Percentiles rank a stretch among this genome's conserved stretches.
Conservation (phyloP, 192 early-diverging fungal genomes). For the Chytriomyces sp. region DNA sequence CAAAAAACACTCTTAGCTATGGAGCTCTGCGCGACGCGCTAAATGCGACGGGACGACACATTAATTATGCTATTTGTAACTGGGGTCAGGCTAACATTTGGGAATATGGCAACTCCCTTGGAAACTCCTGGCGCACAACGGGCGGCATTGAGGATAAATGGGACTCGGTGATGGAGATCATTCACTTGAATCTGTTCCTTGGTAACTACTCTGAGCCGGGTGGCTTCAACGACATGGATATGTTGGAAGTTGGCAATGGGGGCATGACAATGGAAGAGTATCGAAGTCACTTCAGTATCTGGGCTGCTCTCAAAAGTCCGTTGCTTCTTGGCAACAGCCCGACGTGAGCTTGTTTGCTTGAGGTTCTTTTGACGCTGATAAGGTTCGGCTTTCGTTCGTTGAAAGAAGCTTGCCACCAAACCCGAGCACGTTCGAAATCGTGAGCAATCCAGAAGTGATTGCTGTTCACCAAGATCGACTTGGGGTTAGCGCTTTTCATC, state of each 20-base stretch:
- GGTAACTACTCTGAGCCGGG: conserved; percentile 2
- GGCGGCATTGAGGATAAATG: conserved; percentile 30
- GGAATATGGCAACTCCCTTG: conserved; percentile 42
- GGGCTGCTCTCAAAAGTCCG: conserved; percentile 62
- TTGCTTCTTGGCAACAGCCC: conserved; percentile 63
- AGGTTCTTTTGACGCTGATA: no score
- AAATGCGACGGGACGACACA: conserved; percentile 46
- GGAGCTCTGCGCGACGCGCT: conserved; percentile 48
- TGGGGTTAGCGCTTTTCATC: conserved; percentile 35
- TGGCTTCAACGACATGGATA: conserved; percentile 57
- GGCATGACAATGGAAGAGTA: conserved; percentile 48
- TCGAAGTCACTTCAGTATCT: conserved; percentile 56
- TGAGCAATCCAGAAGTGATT: conserved; percentile 55
- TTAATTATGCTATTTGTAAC: conserved; percentile 51
- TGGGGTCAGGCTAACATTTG: conserved; percentile 54
- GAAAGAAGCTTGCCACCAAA: conserved; percentile 24
- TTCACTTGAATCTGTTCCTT: conserved; percentile 31
- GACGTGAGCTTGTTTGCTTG: no score
- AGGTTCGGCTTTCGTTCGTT: neutral
- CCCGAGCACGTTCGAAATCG: conserved; percentile 29
- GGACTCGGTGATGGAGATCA: conserved; percentile 32
- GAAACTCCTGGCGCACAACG: conserved; percentile 45
- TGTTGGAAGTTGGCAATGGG: conserved; percentile 61
- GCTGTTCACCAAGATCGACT: conserved; percentile 64
- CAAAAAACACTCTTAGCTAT: conserved; percentile 31